These are phyloP conservation scores for Coriolopsis trogii DNA, from an alignment of 1,284 basidiomycete genomes.

Conservation along the genomic window DNA sequence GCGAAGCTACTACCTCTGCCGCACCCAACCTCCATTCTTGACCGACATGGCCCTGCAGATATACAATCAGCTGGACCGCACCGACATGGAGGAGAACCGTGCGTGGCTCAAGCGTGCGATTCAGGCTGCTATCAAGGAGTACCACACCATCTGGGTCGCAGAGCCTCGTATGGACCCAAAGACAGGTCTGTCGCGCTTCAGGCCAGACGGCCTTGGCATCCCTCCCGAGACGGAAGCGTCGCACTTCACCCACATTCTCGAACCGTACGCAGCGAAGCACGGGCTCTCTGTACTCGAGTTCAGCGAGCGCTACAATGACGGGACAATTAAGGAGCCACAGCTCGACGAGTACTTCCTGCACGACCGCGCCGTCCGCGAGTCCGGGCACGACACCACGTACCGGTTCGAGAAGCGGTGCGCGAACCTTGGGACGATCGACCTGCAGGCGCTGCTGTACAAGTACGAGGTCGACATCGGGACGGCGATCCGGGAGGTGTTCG, in stretches of 20 bases:
- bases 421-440: slow-evolving; percentile 94
- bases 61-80: slow-evolving; percentile 92
- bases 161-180: slow-evolving; percentile 92
- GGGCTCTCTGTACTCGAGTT: slow-evolving; percentile 97
- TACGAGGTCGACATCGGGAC: slow-evolving; percentile 95
- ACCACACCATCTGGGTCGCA: slow-evolving; percentile 96
- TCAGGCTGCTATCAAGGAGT: slow-evolving; percentile 97
- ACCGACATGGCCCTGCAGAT: slow-evolving; percentile 99
- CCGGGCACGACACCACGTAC: slow-evolving; percentile 97
- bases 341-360: slow-evolving; percentile 98
- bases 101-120: slow-evolving; percentile 94
- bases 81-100: slow-evolving; percentile 82
- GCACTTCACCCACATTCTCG: slow-evolving; percentile 96
- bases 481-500: slow-evolving; percentile 93
- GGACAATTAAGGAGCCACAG: slow-evolving; percentile 81
- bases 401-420: slow-evolving; percentile 96
- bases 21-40: slow-evolving; percentile 97
- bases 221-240: slow-evolving; percentile 98
- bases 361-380: slow-evolving; percentile 93
- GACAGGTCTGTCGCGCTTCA: slow-evolving; percentile 91
- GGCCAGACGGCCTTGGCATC: slow-evolving; percentile 94
- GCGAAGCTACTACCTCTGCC: slow-evolving; percentile 90
- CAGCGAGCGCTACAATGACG: slow-evolving; percentile 94
- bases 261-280: slow-evolving; percentile 92
- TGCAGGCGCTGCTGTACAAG: slow-evolving; percentile 91